Evolutionary conservation across 2,329 filamentous ascomycete species (phyloP).

Genomic region (Nothophoma quercina): DNA sequence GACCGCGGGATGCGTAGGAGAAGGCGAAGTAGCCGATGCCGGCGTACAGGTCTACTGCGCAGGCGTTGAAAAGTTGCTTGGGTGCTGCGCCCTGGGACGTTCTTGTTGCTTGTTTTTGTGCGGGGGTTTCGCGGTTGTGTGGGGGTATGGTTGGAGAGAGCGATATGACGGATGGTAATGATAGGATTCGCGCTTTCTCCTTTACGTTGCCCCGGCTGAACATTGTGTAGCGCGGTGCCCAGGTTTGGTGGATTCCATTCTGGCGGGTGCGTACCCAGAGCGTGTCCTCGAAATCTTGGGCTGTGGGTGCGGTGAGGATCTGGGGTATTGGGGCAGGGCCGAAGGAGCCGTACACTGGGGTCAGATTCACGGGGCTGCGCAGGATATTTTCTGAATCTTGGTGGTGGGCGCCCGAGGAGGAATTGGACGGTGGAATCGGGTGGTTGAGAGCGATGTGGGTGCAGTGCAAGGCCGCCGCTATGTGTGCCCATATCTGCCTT

Average conservation of each 20-base stretch:
- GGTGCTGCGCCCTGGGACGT: not conserved
- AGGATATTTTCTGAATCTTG: slow-evolving; percentile 66
- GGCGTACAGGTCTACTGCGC: slow-evolving; percentile 83
- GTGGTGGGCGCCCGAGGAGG: not conserved
- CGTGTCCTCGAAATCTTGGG: slow-evolving; percentile 67
- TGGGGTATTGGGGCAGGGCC: slow-evolving; percentile 56
- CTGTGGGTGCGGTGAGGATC: slow-evolving; percentile 32
- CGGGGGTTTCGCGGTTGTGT: too few relatives aligned
- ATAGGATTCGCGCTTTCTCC: slow-evolving; percentile 81
- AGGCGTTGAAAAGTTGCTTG: too few relatives aligned
- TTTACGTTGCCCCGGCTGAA: slow-evolving; percentile 90
- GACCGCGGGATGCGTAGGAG: slow-evolving; percentile 75
- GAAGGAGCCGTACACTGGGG: slow-evolving; percentile 77
- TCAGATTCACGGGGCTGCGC: slow-evolving; percentile 74
- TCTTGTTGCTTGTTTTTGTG: not conserved
- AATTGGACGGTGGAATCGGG: slow-evolving; percentile 56
- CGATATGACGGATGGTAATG: slow-evolving; percentile 46
- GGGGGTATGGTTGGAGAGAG: too few relatives aligned
- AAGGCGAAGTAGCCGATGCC: slow-evolving; percentile 96
- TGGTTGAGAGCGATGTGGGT: slow-evolving; percentile 68
- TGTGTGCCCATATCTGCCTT: slow-evolving; percentile 32
- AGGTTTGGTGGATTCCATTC: slow-evolving; percentile 78
- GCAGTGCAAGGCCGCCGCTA: slow-evolving; percentile 51
- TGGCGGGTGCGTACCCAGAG: slow-evolving; percentile 84
- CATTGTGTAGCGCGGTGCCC: slow-evolving; percentile 92